phyloP scores from a whole-genome alignment of 164 flowering plant genomes.

The Tetrastigma voinierianum region DNA sequence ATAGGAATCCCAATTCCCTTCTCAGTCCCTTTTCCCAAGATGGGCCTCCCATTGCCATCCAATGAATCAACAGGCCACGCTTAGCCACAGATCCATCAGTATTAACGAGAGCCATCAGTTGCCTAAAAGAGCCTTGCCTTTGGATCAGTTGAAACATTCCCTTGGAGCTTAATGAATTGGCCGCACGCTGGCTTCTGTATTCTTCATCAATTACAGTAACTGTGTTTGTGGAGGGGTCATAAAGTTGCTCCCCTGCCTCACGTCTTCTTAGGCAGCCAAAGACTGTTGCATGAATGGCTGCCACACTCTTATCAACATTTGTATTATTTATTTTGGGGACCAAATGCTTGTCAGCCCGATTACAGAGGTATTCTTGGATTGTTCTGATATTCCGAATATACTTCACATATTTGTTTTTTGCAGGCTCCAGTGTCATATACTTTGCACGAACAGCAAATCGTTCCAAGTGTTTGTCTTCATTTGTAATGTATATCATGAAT shows the following conservation, averaged over 20 bases:
- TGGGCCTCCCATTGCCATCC: constrained; percentile 45
- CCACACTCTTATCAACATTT: constrained; percentile 88
- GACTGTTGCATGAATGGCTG: constrained; percentile 91
- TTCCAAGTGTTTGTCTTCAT: constrained; percentile 85
- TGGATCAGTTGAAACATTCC: constrained; percentile 89
- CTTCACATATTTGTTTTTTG: constrained; percentile 85
- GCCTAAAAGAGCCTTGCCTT: constrained; percentile 78
- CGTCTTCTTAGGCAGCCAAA: constrained; percentile 85
- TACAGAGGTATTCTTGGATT: constrained; percentile 82
- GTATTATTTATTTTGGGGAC: constrained; percentile 91
- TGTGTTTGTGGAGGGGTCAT: constrained; percentile 70
- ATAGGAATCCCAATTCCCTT: constrained; percentile 49
- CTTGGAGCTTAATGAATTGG: constrained; percentile 77
- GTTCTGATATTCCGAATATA: constrained; percentile 85
- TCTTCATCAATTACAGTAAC: constrained; percentile 68
- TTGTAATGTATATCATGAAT: constrained; percentile 84
- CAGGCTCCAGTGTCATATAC: constrained; percentile 92
- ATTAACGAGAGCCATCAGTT: constrained; percentile 82
- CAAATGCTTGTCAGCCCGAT: constrained; percentile 85
- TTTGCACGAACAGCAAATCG: constrained; percentile 91
- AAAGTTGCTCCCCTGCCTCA: constrained; percentile 74
- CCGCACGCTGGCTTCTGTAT: constrained; percentile 75
- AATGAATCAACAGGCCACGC: constrained; percentile 77
- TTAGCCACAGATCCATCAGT: constrained; percentile 87
- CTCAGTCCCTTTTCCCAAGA: constrained; percentile 32